Percentiles rank a stretch among this genome's conserved stretches.
Conservation (phyloP, 441 rosid species). For the Eruca vesicaria region DNA sequence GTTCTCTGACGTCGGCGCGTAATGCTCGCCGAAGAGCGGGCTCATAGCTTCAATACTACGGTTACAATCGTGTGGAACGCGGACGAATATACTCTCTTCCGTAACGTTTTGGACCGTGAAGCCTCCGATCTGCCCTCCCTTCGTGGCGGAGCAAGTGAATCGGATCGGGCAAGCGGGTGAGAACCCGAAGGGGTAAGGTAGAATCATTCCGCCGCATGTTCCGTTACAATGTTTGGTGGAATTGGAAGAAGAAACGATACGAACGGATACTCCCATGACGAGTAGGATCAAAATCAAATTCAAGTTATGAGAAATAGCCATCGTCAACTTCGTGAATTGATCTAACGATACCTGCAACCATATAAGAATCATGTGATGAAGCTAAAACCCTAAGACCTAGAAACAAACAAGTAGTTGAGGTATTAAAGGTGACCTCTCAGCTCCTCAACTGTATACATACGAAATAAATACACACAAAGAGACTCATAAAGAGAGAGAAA, state of each 20-base stretch:
- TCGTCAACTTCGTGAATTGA: slow-evolving; percentile 8
- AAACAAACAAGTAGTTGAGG: slow-evolving; percentile 7
- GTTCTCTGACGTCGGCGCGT: slow-evolving; percentile 56
- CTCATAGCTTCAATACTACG: slow-evolving; percentile 42
- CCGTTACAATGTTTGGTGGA: slow-evolving; percentile 33
- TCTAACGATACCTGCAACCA: slow-evolving; percentile 6
- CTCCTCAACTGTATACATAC: not conserved
- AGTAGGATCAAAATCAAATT: slow-evolving; percentile 8
- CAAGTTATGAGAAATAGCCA: slow-evolving; percentile 1
- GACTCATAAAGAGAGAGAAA: not conserved
- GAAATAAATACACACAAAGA: not conserved
- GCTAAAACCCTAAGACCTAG: slow-evolving; percentile 31
- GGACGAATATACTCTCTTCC: slow-evolving; percentile 31
- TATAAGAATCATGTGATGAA: not conserved
- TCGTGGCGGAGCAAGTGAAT: slow-evolving; percentile 44
- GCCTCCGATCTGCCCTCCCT: slow-evolving; percentile 30
- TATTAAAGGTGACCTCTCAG: not conserved
- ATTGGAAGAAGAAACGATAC: not conserved
- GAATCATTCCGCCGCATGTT: slow-evolving; percentile 38
- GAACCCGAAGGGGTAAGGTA: slow-evolving; percentile 75
- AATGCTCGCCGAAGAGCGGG: slow-evolving; percentile 41
- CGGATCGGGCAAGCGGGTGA: slow-evolving; percentile 52
- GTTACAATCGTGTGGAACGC: slow-evolving; percentile 46
- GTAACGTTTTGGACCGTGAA: slow-evolving; percentile 39
- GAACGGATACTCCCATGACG: not conserved